Evolutionary conservation across 2,329 filamentous ascomycete species (phyloP), one percentile per base, ranked within the genome.

Genomic region (Beauveria australis): DNA sequence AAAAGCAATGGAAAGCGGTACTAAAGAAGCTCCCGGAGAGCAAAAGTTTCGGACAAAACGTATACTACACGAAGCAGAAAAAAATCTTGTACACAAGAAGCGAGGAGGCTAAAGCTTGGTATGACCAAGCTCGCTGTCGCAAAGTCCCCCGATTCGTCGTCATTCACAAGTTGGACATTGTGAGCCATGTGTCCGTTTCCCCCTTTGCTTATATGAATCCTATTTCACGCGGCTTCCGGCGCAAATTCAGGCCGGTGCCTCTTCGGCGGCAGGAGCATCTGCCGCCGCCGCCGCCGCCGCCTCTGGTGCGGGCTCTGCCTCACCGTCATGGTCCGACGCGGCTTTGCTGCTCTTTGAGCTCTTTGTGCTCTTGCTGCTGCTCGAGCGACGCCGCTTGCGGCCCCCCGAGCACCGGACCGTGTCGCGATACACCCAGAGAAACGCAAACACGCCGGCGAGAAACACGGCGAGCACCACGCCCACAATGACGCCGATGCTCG

Each of bases 401-500:
- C 66, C 64, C 1, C 66, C 64, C 1, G 68, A 68, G 59, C 73
- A 72, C 7, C 70, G 69, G 48, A 78, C 70, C 3, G 77, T 75
- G 22, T 63, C 60, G 52, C 75, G 70, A 63, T 79, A 79, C 4
- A 70, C 65, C 64, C 72, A 76, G 43, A 77, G 63, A 62, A 80
- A 79, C 43, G 69, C 69, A 44, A 67, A 59, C 19, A 73, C 62
- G 22, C 67, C 73, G 18, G 71, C 66, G 60, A 80, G 59, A 60
- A 79, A 79, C 22, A 72, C 65, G 28, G 71, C 71, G 22, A 79
- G 67, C 4, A 75, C 67, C 46, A 79, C 67, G 61, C 74, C 77
- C 49, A 79, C 72, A 3, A 76, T 71, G 61, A 78, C 68, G 59
- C 76, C 77, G 59, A 78, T 79, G 40, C 73, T 75, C 57, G 72